Evolutionary conservation across 768 basidiomycete genomes (phyloP).

Genomic region (Tylopilus sp.): DNA sequence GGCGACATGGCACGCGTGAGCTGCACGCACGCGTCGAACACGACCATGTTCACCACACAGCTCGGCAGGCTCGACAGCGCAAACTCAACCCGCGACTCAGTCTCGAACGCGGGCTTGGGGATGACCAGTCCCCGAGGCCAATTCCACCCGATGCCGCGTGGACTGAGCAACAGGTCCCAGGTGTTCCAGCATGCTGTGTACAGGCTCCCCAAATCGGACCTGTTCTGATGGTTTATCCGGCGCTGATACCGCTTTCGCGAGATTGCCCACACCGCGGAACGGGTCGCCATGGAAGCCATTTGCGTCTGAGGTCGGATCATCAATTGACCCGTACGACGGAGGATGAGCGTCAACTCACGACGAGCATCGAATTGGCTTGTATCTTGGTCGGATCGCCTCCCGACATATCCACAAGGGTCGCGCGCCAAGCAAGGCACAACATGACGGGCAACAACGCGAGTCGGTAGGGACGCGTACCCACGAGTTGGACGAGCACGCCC

Average conservation of each 20-base stretch:
- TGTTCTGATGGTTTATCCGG: background rate
- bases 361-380: constrained; percentile 15
- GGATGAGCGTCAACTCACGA: constrained; percentile 15
- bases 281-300: constrained; percentile 15
- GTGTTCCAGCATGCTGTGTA: constrained; percentile 22
- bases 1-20: constrained; percentile 33
- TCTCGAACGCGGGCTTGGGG: constrained; percentile 6
- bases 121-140: constrained; percentile 20
- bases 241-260: constrained; percentile 15
- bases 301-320: constrained; percentile 8
- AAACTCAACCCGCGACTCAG: constrained; percentile 13
- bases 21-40: constrained; percentile 17
- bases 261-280: constrained; percentile 20
- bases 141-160: constrained; percentile 29
- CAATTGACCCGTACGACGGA: background rate
- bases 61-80: background rate
- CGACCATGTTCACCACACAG: constrained; percentile 7
- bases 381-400: constrained; percentile 11
- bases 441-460: constrained; percentile 47
- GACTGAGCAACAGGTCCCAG: constrained; percentile 24
- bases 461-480: constrained; percentile 39
- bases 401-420: constrained; percentile 25
- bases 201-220: constrained; percentile 1
- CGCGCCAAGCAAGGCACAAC: constrained; percentile 43
- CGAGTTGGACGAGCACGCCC: constrained; percentile 51